Evolutionary conservation across 164 flowering plant species (phyloP).

Genomic region (Vitis rotundifolia): DNA sequence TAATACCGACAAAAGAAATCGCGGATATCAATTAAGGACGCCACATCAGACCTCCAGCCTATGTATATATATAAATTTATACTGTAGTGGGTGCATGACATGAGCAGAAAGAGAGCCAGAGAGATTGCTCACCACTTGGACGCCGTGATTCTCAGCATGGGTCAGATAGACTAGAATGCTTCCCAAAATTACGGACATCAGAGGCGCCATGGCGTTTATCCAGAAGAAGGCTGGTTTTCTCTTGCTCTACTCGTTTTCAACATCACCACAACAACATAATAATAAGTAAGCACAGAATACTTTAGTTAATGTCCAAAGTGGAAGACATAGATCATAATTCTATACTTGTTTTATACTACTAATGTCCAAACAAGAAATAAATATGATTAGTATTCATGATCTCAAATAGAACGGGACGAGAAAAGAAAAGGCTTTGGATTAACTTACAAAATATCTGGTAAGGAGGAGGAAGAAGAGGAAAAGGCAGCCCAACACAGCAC

Average conservation of each 20-base stretch:
- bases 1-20: neutral
- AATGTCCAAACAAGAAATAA: neutral
- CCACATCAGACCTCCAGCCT: too few species aligned
- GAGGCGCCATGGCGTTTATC: conserved; percentile 81
- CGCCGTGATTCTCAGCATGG: conserved; percentile 78
- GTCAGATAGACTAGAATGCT: conserved; percentile 73
- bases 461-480: conserved; percentile 49
- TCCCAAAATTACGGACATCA: conserved; percentile 68
- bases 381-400: neutral
- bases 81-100: neutral
- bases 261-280: too few species aligned
- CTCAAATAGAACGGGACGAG: too few species aligned
- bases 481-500: conserved; percentile 44
- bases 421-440: too few species aligned
- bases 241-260: conserved; percentile 41
- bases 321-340: too few species aligned
- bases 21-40: too few species aligned
- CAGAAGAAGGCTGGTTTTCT: conserved; percentile 62
- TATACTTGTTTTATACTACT: too few species aligned
- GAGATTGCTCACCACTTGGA: conserved; percentile 67
- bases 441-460: conserved; percentile 50
- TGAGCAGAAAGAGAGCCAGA: conserved; percentile 3
- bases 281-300: too few species aligned
- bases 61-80: neutral
- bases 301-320: too few species aligned